Conservation (phyloP, 2,329 filamentous ascomycete species). For the Colletotrichum kahawae region DNA sequence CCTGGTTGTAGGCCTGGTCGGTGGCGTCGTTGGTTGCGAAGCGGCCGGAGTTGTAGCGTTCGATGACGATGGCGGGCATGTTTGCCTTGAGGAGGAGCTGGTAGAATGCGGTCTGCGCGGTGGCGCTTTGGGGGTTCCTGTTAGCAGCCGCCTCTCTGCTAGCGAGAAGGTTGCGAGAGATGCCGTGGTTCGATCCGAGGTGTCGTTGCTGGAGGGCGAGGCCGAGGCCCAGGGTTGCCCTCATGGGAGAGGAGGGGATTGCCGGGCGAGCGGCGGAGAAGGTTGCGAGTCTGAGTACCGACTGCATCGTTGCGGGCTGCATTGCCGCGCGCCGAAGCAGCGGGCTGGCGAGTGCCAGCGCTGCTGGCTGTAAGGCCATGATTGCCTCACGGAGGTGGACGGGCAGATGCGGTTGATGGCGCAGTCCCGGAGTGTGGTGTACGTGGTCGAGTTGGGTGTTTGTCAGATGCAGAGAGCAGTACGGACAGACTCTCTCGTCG, state of each 20-base stretch:
- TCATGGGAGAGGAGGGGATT: neutral
- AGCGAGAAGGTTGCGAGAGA: slow-evolving; percentile 73
- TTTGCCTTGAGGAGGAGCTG: slow-evolving; percentile 88
- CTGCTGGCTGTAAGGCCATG: slow-evolving; percentile 23
- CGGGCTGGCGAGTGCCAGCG: slow-evolving; percentile 19
- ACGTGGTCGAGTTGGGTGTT: neutral
- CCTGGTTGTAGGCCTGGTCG: slow-evolving; percentile 80
- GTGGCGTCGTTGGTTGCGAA: slow-evolving; percentile 82
- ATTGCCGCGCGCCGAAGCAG: slow-evolving; percentile 13
- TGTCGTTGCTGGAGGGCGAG: slow-evolving; percentile 22
- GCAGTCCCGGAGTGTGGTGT: neutral
- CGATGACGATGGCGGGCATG: slow-evolving; percentile 90
- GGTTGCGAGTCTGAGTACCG: slow-evolving; percentile 16
- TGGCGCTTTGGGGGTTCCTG: slow-evolving; percentile 85
- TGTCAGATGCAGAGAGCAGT: neutral
- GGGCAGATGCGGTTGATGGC: neutral
- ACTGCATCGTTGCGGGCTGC: slow-evolving; percentile 20
- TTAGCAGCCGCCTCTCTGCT: slow-evolving; percentile 92
- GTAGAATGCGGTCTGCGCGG: slow-evolving; percentile 93
- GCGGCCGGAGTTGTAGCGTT: slow-evolving; percentile 84
- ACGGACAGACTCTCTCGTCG: neutral
- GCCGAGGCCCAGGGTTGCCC: slow-evolving; percentile 21
- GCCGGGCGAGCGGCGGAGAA: neutral
- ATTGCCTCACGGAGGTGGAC: neutral
- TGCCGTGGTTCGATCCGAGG: slow-evolving; percentile 49